Evolutionary conservation across 768 basidiomycete genomes (phyloP).

Genomic region (Auriscalpium orientale): DNA sequence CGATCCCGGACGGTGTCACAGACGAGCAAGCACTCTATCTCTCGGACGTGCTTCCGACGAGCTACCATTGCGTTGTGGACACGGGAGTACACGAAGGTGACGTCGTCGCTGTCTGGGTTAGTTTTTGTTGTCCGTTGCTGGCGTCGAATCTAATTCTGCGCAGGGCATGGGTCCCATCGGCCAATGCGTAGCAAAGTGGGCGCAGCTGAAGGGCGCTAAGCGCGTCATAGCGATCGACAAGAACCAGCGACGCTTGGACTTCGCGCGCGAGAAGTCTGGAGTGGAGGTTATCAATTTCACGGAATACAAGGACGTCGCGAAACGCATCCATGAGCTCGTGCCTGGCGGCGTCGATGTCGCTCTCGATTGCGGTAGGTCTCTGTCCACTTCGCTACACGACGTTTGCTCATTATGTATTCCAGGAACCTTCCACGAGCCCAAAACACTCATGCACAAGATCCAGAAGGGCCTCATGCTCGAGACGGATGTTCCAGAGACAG

Average conservation of each 20-base stretch:
- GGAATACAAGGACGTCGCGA: constrained; percentile 40
- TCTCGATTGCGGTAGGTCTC: constrained; percentile 38
- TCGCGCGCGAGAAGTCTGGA: constrained; percentile 36
- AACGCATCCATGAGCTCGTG: constrained; percentile 49
- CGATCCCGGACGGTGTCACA: constrained; percentile 55
- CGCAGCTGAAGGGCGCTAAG: constrained; percentile 57
- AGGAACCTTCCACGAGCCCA: constrained; percentile 67
- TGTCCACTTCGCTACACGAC: constrained; percentile 10
- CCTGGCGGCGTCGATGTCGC: constrained; percentile 60
- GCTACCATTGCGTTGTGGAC: constrained; percentile 68
- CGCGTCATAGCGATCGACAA: constrained; percentile 68
- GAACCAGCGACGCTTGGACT: constrained; percentile 42
- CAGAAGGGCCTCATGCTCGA: constrained; percentile 69
- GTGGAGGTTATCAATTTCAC: constrained; percentile 57
- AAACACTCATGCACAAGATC: constrained; percentile 54
- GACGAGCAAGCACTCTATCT: constrained; percentile 57
- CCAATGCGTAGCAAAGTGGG: constrained; percentile 51
- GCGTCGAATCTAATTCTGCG: neutral
- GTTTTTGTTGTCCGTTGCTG: constrained; percentile 11
- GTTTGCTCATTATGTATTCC: neutral
- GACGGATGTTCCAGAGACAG: constrained; percentile 63
- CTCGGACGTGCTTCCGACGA: constrained; percentile 60
- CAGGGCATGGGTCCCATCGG: constrained; percentile 65
- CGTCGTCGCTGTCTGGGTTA: constrained; percentile 63
- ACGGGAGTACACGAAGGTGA: constrained; percentile 69